Conservation (phyloP, 129 eudicot genomes). For the Solidago caesia region DNA sequence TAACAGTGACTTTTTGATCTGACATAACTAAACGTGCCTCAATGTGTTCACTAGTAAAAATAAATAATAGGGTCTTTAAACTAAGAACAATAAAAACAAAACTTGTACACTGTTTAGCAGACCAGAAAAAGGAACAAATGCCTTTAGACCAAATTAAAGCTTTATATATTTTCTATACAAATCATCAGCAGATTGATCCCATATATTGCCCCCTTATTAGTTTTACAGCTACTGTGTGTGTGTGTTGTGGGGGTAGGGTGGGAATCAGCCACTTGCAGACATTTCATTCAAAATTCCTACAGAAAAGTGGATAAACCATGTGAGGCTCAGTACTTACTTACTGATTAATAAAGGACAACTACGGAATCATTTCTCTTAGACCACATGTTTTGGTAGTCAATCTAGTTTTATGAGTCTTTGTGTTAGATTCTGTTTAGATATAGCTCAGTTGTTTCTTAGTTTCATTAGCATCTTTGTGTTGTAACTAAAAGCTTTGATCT, state of each 20-base stretch:
- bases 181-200: conserved; percentile 26
- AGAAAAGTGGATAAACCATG: conserved; percentile 46
- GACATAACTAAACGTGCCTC: conserved; percentile 48
- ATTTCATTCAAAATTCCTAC: conserved; percentile 38
- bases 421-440: conserved; percentile 19
- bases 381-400: conserved; percentile 32
- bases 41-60: conserved; percentile 21
- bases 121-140: conserved; percentile 45
- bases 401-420: conserved; percentile 18
- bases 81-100: conserved; percentile 46
- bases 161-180: conserved; percentile 36
- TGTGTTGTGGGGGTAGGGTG: conserved; percentile 15
- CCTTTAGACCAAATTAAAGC: conserved; percentile 31
- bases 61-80: conserved; percentile 26
- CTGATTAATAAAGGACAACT: conserved; percentile 30
- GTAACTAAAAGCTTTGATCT: too few species aligned
- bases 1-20: conserved; percentile 38
- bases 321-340: conserved; percentile 31
- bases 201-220: conserved; percentile 5
- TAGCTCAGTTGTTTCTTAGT: background rate
- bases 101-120: conserved; percentile 50
- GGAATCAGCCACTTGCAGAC: conserved; percentile 57
- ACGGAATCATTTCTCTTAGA: conserved; percentile 44
- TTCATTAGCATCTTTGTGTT: background rate
- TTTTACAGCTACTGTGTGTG: conserved; percentile 4